These are phyloP conservation scores for Chrysophaeum taylorii DNA, from an alignment of 352 stramenopile species.

Conservation along the genomic window DNA sequence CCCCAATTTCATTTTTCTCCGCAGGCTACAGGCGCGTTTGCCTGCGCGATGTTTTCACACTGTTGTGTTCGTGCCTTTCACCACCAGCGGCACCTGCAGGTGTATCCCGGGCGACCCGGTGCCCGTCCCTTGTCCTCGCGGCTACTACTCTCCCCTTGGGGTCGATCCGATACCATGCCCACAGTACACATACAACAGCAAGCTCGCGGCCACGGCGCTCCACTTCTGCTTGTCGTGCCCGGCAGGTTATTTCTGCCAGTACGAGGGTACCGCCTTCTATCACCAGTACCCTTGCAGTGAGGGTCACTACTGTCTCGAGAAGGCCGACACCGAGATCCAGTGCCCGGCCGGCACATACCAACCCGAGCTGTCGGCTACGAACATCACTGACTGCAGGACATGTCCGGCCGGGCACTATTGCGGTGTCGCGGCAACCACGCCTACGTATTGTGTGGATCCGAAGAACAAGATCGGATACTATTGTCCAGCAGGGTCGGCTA, in stretches of 20 bases:
- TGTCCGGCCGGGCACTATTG: slow-evolving; percentile 36
- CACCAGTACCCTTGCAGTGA: slow-evolving; percentile 26
- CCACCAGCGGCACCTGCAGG: too few species aligned
- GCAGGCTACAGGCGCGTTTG: too few species aligned
- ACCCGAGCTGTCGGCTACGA: slow-evolving; percentile 18
- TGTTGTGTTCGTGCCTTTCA: too few species aligned
- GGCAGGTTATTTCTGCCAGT: slow-evolving; percentile 54
- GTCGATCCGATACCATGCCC: slow-evolving; percentile 12
- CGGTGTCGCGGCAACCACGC: background rate
- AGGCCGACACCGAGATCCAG: slow-evolving; percentile 9
- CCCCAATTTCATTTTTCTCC: too few species aligned
- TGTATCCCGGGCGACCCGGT: slow-evolving; percentile 58
- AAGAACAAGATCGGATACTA: slow-evolving; percentile 47
- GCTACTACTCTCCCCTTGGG: slow-evolving; percentile 55
- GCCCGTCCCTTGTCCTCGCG: slow-evolving; percentile 57
- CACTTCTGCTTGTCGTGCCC: slow-evolving; percentile 57
- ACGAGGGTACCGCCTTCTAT: slow-evolving; percentile 20
- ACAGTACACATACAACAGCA: slow-evolving; percentile 22
- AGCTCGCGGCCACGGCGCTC: background rate
- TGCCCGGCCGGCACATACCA: slow-evolving; percentile 35
- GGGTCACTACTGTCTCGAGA: slow-evolving; percentile 30
- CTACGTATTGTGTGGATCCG: slow-evolving; percentile 39
- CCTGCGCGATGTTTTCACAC: too few species aligned
- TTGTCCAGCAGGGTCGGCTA: slow-evolving; percentile 53
- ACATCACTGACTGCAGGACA: slow-evolving; percentile 19